These are phyloP conservation scores for Quaeritorhiza haematococci DNA, from an alignment of 371 early-diverging fungal genomes.

Conservation along the genomic window DNA sequence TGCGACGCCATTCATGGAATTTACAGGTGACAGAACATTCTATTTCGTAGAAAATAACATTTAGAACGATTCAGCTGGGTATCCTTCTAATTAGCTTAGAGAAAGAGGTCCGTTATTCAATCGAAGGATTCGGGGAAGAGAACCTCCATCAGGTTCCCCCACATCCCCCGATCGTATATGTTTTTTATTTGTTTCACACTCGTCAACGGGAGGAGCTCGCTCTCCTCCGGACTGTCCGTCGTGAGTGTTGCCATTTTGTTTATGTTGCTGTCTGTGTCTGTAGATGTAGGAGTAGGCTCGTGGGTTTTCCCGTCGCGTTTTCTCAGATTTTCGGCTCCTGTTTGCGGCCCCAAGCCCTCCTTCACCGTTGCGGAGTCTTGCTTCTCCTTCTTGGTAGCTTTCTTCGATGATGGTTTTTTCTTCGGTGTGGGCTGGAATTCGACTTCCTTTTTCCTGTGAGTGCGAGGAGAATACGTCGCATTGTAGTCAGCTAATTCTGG, in stretches of 20 bases:
- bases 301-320: neutral
- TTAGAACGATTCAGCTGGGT: no score
- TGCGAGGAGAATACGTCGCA: constrained; percentile 14
- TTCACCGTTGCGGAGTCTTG: neutral
- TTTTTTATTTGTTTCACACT: constrained; percentile 20
- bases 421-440: no score
- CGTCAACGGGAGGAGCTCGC: constrained; percentile 7
- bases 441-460: no score
- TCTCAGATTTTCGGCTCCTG: neutral
- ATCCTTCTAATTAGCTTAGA: no score
- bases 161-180: constrained; percentile 28
- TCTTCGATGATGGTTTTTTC: no score
- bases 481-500: constrained; percentile 18
- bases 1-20: no score
- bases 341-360: neutral
- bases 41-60: no score
- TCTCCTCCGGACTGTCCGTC: neutral
- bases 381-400: neutral
- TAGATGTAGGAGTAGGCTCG: neutral
- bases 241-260: constrained; percentile 11
- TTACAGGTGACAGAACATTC: no score
- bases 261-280: neutral
- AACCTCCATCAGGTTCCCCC: constrained; percentile 25
- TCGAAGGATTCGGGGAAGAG: no score
- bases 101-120: no score